These are phyloP conservation scores for Arachis stenosperma DNA, from an alignment of 306 rosid species.

Conservation along the genomic window DNA sequence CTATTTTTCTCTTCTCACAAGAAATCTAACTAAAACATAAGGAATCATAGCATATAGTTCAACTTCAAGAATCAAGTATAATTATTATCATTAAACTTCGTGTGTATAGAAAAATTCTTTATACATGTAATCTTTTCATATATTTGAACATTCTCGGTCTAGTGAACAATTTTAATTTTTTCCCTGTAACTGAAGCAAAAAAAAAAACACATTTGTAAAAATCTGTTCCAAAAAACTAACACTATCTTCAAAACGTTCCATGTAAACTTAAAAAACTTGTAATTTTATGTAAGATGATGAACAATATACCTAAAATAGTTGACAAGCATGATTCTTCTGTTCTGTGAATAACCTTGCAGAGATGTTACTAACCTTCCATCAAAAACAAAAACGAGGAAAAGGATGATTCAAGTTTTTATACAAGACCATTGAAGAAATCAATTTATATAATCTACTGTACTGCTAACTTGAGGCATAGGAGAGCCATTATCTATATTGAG, in stretches of 20 bases:
- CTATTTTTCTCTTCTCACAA: no score
- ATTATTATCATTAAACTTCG: no score
- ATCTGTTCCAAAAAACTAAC: not conserved
- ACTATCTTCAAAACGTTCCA: conserved; percentile 11
- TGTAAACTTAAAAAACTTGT: conserved; percentile 18
- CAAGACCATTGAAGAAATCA: conserved; percentile 21
- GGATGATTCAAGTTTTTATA: not conserved
- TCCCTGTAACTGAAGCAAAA: no score
- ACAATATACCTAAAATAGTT: conserved; percentile 76
- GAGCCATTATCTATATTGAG: conserved; percentile 95
- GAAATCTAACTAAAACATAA: no score
- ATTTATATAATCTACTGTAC: conserved; percentile 24
- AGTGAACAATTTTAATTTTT: no score
- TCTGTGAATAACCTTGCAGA: conserved; percentile 49
- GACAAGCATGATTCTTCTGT: conserved; percentile 51
- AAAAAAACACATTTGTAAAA: no score
- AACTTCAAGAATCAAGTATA: no score
- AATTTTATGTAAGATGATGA: conserved; percentile 9
- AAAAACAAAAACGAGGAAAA: not conserved
- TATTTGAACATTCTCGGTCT: no score
- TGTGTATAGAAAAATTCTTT: no score
- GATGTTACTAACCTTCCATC: conserved; percentile 74
- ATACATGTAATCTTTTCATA: no score
- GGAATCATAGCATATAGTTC: no score
- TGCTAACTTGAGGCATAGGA: conserved; percentile 82